A percentile compares a stretch with the other conserved stretches of the same genome.
These are phyloP conservation scores for Elsinoe australis DNA, from an alignment of 2,329 filamentous ascomycete species.

Conservation along the genomic window DNA sequence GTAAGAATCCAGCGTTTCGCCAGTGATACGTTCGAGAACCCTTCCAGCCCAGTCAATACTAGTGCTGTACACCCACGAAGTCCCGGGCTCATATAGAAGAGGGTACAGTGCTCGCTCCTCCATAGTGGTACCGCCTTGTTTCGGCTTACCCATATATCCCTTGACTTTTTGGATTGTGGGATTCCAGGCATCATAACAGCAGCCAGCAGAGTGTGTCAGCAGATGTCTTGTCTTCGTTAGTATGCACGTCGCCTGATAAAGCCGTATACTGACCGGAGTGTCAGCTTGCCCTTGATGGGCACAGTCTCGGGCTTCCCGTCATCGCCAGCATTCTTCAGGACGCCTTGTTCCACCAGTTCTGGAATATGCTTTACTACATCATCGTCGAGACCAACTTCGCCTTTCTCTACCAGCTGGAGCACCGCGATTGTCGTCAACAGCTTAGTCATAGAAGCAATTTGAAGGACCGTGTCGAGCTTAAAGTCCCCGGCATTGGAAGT, in stretches of 20 bases:
- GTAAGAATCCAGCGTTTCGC: constrained; percentile 37
- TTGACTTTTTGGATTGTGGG: constrained; percentile 29
- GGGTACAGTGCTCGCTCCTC: constrained; percentile 40
- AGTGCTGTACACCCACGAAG: constrained; percentile 44
- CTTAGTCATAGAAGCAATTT: constrained; percentile 35
- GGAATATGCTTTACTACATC: constrained; percentile 42
- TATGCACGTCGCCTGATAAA: background rate
- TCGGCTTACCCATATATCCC: constrained; percentile 18
- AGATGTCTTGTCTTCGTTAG: constrained; percentile 33
- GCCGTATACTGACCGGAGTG: constrained; percentile 33
- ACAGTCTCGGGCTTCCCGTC: constrained; percentile 31
- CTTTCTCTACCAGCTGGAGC: constrained; percentile 50
- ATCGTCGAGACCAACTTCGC: constrained; percentile 40
- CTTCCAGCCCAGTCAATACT: constrained; percentile 48
- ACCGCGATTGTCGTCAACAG: constrained; percentile 47
- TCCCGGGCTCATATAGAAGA: constrained; percentile 46
- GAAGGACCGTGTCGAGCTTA: constrained; percentile 27
- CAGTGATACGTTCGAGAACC: constrained; percentile 44
- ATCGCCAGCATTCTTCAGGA: constrained; percentile 43
- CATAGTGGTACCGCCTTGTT: constrained; percentile 28
- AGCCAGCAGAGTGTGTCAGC: constrained; percentile 46
- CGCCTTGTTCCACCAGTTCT: constrained; percentile 41
- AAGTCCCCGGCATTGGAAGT: constrained; percentile 22
- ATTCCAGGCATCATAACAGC: constrained; percentile 39
- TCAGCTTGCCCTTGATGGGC: constrained; percentile 38